These are phyloP conservation scores for Penicillium sp. DNA, from an alignment of 2,329 filamentous ascomycete species.

Conservation along the genomic window DNA sequence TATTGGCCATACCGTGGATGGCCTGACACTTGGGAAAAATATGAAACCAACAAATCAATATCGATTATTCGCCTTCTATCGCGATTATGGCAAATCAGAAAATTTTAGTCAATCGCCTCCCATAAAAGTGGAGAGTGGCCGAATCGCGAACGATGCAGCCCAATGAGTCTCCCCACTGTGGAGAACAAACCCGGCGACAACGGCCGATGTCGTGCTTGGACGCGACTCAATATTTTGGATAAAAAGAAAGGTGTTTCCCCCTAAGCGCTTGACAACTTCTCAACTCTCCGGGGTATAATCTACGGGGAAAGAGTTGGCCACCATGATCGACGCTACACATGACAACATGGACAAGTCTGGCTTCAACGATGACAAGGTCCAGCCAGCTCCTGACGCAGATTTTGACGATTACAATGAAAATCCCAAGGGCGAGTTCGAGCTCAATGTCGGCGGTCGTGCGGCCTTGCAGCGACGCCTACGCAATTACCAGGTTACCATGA, in stretches of 20 bases:
- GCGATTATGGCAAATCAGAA: slow-evolving; percentile 4
- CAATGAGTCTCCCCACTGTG: slow-evolving; percentile 19
- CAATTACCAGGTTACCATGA: slow-evolving; percentile 36
- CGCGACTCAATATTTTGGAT: slow-evolving; percentile 2
- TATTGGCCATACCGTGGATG: neutral
- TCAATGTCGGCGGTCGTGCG: slow-evolving; percentile 36
- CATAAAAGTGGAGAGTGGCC: slow-evolving; percentile 10
- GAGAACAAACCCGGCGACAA: slow-evolving; percentile 1
- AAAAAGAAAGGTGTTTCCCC: slow-evolving; percentile 10
- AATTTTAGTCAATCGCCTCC: slow-evolving; percentile 14
- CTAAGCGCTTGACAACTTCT: neutral
- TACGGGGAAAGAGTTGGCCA: neutral
- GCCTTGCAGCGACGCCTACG: slow-evolving; percentile 34
- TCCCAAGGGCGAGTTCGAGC: slow-evolving; percentile 27
- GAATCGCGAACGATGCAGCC: neutral
- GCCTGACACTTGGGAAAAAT: neutral
- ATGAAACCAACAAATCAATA: neutral
- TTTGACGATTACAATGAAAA: slow-evolving; percentile 13
- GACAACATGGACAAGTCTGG: slow-evolving; percentile 17
- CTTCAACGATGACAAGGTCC: slow-evolving; percentile 14
- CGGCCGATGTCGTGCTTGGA: slow-evolving; percentile 19
- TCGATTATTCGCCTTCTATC: neutral
- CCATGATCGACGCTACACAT: neutral
- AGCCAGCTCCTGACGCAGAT: slow-evolving; percentile 7
- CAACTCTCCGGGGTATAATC: neutral